phyloP scores from a whole-genome alignment of 352 stramenopile genomes.

The Globisporangium cylindrosporum region DNA sequence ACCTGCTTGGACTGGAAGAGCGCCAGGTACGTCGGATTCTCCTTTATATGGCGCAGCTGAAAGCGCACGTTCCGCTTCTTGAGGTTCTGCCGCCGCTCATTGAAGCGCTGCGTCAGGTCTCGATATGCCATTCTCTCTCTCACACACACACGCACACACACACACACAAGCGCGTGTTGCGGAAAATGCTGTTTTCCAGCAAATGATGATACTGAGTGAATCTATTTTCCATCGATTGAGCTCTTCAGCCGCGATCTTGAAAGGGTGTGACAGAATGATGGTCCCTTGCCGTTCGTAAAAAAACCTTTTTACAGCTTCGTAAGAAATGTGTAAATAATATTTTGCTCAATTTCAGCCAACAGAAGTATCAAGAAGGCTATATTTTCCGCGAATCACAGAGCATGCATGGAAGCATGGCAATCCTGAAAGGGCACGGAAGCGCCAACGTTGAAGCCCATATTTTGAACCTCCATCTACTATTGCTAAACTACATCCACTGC shows the following conservation, averaged over 20 bases:
- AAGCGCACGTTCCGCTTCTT: slow-evolving; percentile 61
- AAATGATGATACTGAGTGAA: not conserved
- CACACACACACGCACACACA: not conserved
- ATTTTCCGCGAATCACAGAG: slow-evolving; percentile 6
- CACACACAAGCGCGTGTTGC: not conserved
- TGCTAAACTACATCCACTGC: too few species aligned
- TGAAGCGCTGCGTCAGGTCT: slow-evolving; percentile 54
- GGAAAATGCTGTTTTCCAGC: not conserved
- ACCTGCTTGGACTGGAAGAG: slow-evolving; percentile 64
- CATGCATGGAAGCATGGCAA: not conserved
- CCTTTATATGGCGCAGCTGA: slow-evolving; percentile 43
- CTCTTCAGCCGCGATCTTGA: slow-evolving; percentile 36
- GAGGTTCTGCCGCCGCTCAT: slow-evolving; percentile 35
- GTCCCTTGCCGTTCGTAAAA: slow-evolving; percentile 5
- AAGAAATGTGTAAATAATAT: slow-evolving; percentile 2
- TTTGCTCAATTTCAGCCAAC: not conserved
- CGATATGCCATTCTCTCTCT: slow-evolving; percentile 48
- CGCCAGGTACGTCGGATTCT: slow-evolving; percentile 35
- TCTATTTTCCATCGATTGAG: not conserved
- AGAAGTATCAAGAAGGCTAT: not conserved
- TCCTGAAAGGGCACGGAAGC: slow-evolving; percentile 2
- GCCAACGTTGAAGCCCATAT: not conserved
- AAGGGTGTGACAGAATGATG: slow-evolving; percentile 27
- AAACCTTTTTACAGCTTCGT: not conserved
- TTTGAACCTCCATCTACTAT: not conserved